Conservation (phyloP, 768 basidiomycete species). For the Phylloporus sp. region DNA sequence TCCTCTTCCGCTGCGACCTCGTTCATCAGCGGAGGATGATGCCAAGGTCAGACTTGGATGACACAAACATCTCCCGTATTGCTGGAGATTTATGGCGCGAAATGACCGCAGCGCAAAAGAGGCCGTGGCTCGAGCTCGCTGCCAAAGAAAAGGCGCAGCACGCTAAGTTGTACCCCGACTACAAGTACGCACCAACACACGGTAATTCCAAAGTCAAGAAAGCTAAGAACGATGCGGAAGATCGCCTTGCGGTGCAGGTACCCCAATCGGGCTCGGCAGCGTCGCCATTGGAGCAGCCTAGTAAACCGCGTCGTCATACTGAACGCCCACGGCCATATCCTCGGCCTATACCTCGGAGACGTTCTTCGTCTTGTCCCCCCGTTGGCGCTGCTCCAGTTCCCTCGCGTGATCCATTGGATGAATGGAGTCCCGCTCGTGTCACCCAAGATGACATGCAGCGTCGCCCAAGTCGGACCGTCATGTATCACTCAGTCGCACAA, state of each 20-base stretch:
- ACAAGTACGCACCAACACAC: constrained; percentile 37
- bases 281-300: background rate
- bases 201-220: constrained; percentile 20
- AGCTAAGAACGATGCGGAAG: constrained; percentile 13
- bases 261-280: background rate
- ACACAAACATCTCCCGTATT: constrained; percentile 65
- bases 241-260: constrained; percentile 10
- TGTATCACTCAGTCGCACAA: constrained; percentile 32
- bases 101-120: constrained; percentile 43
- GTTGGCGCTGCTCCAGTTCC: constrained; percentile 31
- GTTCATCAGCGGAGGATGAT: constrained; percentile 60
- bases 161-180: constrained; percentile 38
- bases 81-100: constrained; percentile 65
- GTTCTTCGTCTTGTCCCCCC: constrained; percentile 43
- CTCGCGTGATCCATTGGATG: constrained; percentile 6
- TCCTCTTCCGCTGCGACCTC: constrained; percentile 74
- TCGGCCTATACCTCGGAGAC: constrained; percentile 22
- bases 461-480: constrained; percentile 29
- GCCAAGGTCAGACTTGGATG: constrained; percentile 53
- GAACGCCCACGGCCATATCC: constrained; percentile 26
- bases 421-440: constrained; percentile 20
- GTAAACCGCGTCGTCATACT: constrained; percentile 6
- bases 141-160: constrained; percentile 45
- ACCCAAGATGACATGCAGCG: constrained; percentile 34
- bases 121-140: constrained; percentile 51